These are phyloP conservation scores for Starmerella apicola DNA, from an alignment of 805 yeast genomes.

Conservation along the genomic window DNA sequence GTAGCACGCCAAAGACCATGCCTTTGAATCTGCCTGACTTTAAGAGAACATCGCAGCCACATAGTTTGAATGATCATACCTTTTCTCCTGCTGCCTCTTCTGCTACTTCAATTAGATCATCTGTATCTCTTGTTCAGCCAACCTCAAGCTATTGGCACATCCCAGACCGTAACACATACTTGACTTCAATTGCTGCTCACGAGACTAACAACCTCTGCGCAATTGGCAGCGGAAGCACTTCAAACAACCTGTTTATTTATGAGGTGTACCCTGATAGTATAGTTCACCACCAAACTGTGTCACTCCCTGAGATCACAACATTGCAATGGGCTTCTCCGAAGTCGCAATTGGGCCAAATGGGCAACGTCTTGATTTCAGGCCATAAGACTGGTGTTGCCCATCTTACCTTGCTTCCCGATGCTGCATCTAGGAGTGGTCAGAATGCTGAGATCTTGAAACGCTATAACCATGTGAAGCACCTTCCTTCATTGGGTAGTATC, in stretches of 20 bases:
- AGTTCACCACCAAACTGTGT: conserved; percentile 47
- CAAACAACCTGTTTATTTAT: conserved; percentile 41
- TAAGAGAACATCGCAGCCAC: no score
- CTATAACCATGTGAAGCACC: conserved; percentile 64
- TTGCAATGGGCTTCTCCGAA: conserved; percentile 32
- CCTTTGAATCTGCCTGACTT: no score
- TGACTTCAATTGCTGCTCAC: conserved; percentile 29
- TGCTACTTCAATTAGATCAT: conserved; percentile 11
- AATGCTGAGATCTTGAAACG: conserved; percentile 65
- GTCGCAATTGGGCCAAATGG: conserved; percentile 28
- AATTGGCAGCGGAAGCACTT: conserved; percentile 39
- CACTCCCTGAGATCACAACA: conserved; percentile 41
- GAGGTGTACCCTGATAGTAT: conserved; percentile 33
- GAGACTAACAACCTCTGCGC: conserved; percentile 36
- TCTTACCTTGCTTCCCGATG: conserved; percentile 53
- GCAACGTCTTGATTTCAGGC: conserved; percentile 48
- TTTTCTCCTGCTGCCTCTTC: conserved; percentile 3
- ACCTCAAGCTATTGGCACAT: conserved; percentile 28
- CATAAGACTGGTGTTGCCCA: conserved; percentile 67
- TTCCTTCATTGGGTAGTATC: conserved; percentile 22
- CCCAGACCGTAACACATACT: conserved; percentile 27
- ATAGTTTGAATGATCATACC: no score
- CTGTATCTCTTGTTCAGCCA: conserved; percentile 1
- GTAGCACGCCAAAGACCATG: no score
- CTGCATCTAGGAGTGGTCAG: conserved; percentile 30